These are phyloP conservation scores for Penicillium coprophilum DNA, from an alignment of 495 filamentous ascomycete genomes.

Conservation along the genomic window DNA sequence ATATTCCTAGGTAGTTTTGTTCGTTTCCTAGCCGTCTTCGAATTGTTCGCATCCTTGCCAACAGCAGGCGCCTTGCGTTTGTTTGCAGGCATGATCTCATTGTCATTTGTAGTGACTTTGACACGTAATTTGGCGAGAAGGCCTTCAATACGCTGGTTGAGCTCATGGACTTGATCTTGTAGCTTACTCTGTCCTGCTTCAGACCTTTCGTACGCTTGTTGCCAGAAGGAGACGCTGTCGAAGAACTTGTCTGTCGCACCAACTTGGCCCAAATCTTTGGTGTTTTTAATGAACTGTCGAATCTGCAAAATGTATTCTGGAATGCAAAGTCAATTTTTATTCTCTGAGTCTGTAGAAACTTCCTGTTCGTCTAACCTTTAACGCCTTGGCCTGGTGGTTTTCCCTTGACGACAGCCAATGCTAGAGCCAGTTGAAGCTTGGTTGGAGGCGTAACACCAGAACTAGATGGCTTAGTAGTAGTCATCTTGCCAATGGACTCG, in stretches of 20 bases:
- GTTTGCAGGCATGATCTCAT: slow-evolving; percentile 5
- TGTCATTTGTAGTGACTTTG: slow-evolving; percentile 3
- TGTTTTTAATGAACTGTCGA: slow-evolving; percentile 34
- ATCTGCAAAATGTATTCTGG: slow-evolving; percentile 45
- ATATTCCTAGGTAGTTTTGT: slow-evolving; percentile 20
- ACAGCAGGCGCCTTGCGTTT: slow-evolving; percentile 30
- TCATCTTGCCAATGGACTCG: not conserved
- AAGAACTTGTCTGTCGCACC: slow-evolving; percentile 35
- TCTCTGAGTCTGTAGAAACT: not conserved
- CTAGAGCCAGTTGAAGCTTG: slow-evolving; percentile 44
- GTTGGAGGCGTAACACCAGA: slow-evolving; percentile 16
- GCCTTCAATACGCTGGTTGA: slow-evolving; percentile 38
- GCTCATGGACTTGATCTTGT: slow-evolving; percentile 40
- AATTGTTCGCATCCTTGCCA: slow-evolving; percentile 4
- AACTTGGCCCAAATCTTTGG: slow-evolving; percentile 11
- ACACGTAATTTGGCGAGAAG: slow-evolving; percentile 26
- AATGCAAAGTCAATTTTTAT: slow-evolving; percentile 1
- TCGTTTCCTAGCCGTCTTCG: slow-evolving; percentile 22
- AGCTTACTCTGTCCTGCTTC: slow-evolving; percentile 47
- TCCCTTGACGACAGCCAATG: slow-evolving; percentile 46
- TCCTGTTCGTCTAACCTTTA: slow-evolving; percentile 30
- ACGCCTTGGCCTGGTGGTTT: slow-evolving; percentile 38
- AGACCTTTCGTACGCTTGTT: slow-evolving; percentile 46
- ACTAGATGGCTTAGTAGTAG: not conserved
- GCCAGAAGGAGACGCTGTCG: slow-evolving; percentile 53